These are phyloP conservation scores for Globisporangium ultimum DNA, from an alignment of 352 stramenopile species.

Conservation along the genomic window DNA sequence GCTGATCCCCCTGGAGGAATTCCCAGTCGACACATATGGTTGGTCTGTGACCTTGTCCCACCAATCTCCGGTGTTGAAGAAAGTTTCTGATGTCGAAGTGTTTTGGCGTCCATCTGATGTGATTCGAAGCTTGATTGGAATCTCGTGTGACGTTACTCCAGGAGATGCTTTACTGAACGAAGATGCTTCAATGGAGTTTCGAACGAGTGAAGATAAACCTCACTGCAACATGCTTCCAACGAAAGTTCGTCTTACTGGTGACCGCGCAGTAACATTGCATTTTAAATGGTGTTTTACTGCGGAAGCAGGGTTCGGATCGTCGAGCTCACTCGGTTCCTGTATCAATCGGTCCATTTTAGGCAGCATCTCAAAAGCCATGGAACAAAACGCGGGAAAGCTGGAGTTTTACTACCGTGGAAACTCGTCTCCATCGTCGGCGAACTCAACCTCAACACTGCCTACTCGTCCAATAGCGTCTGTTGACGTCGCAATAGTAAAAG, in stretches of 20 bases:
- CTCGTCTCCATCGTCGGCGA: slow-evolving; percentile 10
- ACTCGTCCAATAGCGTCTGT: slow-evolving; percentile 25
- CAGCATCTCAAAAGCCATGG: slow-evolving; percentile 43
- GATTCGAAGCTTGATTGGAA: slow-evolving; percentile 49
- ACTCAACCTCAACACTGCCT: slow-evolving; percentile 5
- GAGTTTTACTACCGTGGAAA: slow-evolving; percentile 35
- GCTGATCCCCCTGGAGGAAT: slow-evolving; percentile 74
- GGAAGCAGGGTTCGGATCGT: slow-evolving; percentile 58
- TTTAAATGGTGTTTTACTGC: slow-evolving; percentile 67
- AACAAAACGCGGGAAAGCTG: slow-evolving; percentile 55
- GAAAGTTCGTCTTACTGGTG: slow-evolving; percentile 32
- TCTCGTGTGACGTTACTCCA: slow-evolving; percentile 40
- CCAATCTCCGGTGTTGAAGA: slow-evolving; percentile 20
- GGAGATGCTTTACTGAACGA: slow-evolving; percentile 25
- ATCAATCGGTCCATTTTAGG: slow-evolving; percentile 65
- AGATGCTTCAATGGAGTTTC: slow-evolving; percentile 10
- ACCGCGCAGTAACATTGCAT: slow-evolving; percentile 34
- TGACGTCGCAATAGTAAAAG: slow-evolving; percentile 66
- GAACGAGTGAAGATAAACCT: background rate
- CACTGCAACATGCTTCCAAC: slow-evolving; percentile 27
- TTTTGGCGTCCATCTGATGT: slow-evolving; percentile 45
- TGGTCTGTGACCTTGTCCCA: slow-evolving; percentile 53
- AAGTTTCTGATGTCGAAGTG: slow-evolving; percentile 38
- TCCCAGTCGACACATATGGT: slow-evolving; percentile 47
- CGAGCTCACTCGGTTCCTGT: slow-evolving; percentile 63